Evolutionary conservation across 768 basidiomycete species (phyloP).

Genomic region (Suillus hirtellus): DNA sequence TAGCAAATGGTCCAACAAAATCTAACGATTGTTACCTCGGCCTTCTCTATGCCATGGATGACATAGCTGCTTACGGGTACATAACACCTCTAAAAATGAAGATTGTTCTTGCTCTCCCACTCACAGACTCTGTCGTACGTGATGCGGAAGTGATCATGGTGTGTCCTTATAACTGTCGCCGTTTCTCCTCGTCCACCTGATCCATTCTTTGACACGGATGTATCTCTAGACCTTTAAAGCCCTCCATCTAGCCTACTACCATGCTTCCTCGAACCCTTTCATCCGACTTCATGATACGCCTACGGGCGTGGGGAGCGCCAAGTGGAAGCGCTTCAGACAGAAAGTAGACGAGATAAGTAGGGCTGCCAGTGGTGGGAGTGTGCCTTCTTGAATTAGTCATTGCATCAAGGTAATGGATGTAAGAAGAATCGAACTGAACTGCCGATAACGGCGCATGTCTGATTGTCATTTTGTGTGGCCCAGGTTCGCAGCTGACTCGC

Average conservation of each 20-base stretch:
- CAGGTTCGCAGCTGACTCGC: constrained; percentile 26
- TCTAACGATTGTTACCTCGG: constrained; percentile 80
- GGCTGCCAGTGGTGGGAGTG: constrained; percentile 47
- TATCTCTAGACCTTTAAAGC: constrained; percentile 77
- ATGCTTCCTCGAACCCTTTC: constrained; percentile 85
- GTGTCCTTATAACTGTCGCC: constrained; percentile 25
- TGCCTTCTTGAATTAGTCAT: constrained; percentile 21
- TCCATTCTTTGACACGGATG: background rate
- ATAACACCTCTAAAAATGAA: constrained; percentile 86
- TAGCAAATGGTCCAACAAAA: constrained; percentile 50
- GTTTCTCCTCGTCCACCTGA: background rate
- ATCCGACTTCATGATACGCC: constrained; percentile 57
- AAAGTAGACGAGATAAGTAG: constrained; percentile 76
- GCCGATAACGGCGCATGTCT: background rate
- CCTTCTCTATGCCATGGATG: constrained; percentile 87
- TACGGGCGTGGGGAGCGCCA: constrained; percentile 59
- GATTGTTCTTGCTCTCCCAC: constrained; percentile 77
- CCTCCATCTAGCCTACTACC: constrained; percentile 84
- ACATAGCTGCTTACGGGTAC: constrained; percentile 91
- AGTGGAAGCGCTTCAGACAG: constrained; percentile 69
- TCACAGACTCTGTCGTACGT: constrained; percentile 79
- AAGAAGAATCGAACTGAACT: background rate
- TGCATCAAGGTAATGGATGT: constrained; percentile 20
- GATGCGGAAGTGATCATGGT: constrained; percentile 81
- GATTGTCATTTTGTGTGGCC: constrained; percentile 6